Base-by-base conservation (phyloP, 257 asterid species). In the Nicotiana otophora region DNA sequence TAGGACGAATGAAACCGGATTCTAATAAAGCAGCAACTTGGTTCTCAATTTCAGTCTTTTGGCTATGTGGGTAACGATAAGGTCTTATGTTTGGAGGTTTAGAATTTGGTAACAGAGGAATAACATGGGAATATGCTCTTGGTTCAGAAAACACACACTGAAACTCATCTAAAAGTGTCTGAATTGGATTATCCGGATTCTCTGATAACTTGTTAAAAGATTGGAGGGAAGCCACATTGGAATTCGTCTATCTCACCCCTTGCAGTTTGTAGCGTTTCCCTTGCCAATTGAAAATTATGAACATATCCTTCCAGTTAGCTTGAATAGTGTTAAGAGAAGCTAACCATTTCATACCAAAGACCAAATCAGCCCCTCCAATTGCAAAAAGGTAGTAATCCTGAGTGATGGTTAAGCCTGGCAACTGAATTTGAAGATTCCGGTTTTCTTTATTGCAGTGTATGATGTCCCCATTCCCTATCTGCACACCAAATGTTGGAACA, bases 231-330 rank as follows among this genome's bases (percentile, higher is more conserved):
- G 68, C 26, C 26, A 23, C 26, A 23, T 23, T 23, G 26, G 26
- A 23, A 23, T 23, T 23, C 26, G 26, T 1, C 26, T 23, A 23
- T 23, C 26, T 23, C 26, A 23, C 26, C 26, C 26, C 26, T 23
- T 23, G 26, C 26, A 23, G 26, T 23, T 23, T 23, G 26, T 23
- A 23, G 26, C 39, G 6, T 14, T 23, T 62, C 14, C 84, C 78
- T 15, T 84, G 20, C 16, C 61, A 26, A 10, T 39, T 23, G 42
- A 81, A 70, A n/a, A 69, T 81, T 20, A 70, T 5, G 19, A 70
- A 84, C 82, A 80, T 84, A 14, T 33, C 67, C 42, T 75, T 62
- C 84, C 82, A 84, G 20, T 81, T 84, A 1, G 36, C 82, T 74
- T 84, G 83, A 1, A 84, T 34, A 5, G 60, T 80, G 26, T 80